A percentile compares a stretch with the other conserved stretches of the same genome.
Evolutionary conservation across 2,329 filamentous ascomycete species (phyloP).

Genomic region (Penicillium sp.): DNA sequence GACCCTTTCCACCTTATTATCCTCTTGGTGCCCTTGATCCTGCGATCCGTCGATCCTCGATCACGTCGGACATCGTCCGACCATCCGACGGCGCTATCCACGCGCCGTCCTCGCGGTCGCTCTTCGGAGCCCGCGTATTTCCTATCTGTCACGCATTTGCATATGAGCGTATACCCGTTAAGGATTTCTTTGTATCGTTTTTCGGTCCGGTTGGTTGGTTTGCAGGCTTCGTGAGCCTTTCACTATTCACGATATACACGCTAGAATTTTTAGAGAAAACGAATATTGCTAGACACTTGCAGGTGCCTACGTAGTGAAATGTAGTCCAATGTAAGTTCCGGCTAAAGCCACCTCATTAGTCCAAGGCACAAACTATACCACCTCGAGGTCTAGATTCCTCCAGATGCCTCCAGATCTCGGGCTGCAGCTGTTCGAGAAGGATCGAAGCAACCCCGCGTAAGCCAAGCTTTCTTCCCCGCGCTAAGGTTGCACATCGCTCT

Average conservation of each 20-base stretch:
- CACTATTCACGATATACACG: neutral
- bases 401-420: constrained; percentile 1
- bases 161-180: constrained; percentile 36
- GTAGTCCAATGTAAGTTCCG: neutral
- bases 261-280: constrained; percentile 4
- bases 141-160: constrained; percentile 19
- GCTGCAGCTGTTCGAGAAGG: neutral
- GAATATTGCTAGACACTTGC: neutral
- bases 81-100: neutral
- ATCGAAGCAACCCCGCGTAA: constrained; percentile 7
- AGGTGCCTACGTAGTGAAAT: neutral
- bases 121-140: neutral
- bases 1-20: neutral
- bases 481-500: constrained; percentile 7
- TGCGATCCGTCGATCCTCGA: neutral
- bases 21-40: neutral
- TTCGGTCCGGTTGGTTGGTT: neutral
- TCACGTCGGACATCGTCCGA: neutral
- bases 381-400: neutral
- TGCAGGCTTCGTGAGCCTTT: neutral
- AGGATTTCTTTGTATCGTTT: constrained; percentile 12
- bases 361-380: neutral
- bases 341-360: neutral
- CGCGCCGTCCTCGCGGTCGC: neutral
- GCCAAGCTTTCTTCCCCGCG: constrained; percentile 17